Evolutionary conservation across 2,329 filamentous ascomycete genomes (phyloP), one percentile per base, ranked within the genome.

Genomic region (Aspergillus sergii): DNA sequence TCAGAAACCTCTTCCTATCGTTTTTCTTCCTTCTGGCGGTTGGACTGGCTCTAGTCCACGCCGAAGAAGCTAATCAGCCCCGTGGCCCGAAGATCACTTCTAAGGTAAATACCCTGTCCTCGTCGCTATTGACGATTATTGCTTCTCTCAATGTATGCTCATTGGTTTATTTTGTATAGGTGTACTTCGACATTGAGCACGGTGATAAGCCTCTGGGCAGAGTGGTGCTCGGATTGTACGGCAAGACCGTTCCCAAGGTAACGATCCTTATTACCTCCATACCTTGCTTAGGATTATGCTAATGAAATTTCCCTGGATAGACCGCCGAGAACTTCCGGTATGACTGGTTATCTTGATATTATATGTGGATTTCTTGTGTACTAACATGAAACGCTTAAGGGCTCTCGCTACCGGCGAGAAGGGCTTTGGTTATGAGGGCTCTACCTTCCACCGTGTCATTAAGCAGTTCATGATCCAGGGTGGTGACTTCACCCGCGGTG

Each of bases 71-170:
- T 60, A 84, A 84, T 84, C 68, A 75, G 64, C 70, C 76, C 56
- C 76, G 76, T 61, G 94, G 95, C 54, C 94, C 93, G 67, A 96
- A 95, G 88, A 94, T 97, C 84, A 97, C 94, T 73, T 85, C 92
- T 85, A 97, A 96, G 88, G 93, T 86, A 77, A 63, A 71, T 43
- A n/a, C 8, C 21, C 19, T 34, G 16, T 50, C n/a, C 12, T 21
- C 9, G 28, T n/a, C 8, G 28, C 48, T 28, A 19, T 19, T 50
- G 46, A 19, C 11, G 9, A 30, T 11, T 51, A 26, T 43, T 6
- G n/a, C 21, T 21, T 39, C 57, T 57, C 12, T 34, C 28, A 8
- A 23, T 19, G 26, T 30, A 50, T 61, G 39, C 67, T 73, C 30
- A 73, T 51, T 32, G 56, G 7, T 10, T 45, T 36, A 28, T 5